Base-by-base conservation (phyloP, 768 basidiomycete genomes). In the Boletus sp. region DNA sequence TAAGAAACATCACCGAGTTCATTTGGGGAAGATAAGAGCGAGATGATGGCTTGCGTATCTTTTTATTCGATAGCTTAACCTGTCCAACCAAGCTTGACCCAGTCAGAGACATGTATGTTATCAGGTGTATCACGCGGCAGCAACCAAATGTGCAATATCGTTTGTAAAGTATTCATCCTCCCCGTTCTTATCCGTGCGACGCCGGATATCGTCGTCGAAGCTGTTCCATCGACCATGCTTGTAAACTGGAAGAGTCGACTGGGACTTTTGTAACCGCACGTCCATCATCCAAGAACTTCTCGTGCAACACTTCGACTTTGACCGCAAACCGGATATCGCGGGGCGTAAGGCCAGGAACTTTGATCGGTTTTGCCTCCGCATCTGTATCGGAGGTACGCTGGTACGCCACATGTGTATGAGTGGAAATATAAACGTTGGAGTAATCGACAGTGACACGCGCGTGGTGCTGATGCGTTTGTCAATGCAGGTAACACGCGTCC, bases 251-350 rank as follows among this genome's bases (percentile, higher is more conserved):
- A 8, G 56, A 47, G 25, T 49, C 59, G 9, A 21, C 14, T 1
- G 66, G 64, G 14, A 63, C 58, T 32, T 61, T 61, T 23, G 70
- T 60, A 9, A 61, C 42, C 19, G 68, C 64, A 33, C 56, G 68
- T 19, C 30, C 54, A 7, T 60, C 61, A 8, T 27, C 46, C 48
- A 70, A 50, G 50, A 70, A 72, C 19, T 8, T 47, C 17, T 58
- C 38, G 38, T 73, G 68, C 37, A 72, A 43, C 48, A 55, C 53
- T 57, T 84, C 80, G n/a, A 78, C 58, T 13, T 68, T 66, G 8
- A 67, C 64, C 8, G 80, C 82, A 33, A 82, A 65, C 43, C 81
- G 78, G 32, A 82, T 51, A 56, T 84, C 83, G 30, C 78, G 78
- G 6, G 68, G 61, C 1, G 83, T 83, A 41, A 83, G 74, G 13